Evolutionary conservation across 768 basidiomycete genomes (phyloP).

Genomic region (Hericium rajendrae): DNA sequence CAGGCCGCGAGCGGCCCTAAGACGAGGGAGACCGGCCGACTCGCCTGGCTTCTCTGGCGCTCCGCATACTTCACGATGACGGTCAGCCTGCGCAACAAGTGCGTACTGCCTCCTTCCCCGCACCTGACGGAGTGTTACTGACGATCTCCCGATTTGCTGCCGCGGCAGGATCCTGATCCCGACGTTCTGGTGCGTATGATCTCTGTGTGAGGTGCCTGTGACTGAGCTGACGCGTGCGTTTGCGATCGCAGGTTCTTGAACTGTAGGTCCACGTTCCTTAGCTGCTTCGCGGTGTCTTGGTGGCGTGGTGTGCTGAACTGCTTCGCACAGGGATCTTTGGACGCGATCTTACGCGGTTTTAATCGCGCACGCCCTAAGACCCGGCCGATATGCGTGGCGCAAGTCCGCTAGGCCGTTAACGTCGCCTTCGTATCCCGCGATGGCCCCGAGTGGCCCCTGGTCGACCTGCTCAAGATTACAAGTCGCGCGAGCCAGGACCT

Average conservation of each 20-base stretch:
- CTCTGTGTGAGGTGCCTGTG: conserved; percentile 2
- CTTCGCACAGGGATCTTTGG: conserved; percentile 56
- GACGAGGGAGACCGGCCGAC: conserved; percentile 51
- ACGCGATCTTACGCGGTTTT: conserved; percentile 64
- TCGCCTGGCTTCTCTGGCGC: conserved; percentile 76
- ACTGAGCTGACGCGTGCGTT: background rate
- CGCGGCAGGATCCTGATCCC: conserved; percentile 49
- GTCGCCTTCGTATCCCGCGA: too few species aligned
- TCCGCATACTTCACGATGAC: conserved; percentile 77
- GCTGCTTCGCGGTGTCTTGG: conserved; percentile 13
- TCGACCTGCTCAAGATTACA: too few species aligned
- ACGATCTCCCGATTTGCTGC: conserved; percentile 5
- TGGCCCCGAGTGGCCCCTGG: too few species aligned
- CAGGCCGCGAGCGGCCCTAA: conserved; percentile 32
- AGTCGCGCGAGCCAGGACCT: too few species aligned
- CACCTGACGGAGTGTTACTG: background rate
- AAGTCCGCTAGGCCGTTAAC: too few species aligned
- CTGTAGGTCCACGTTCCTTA: conserved; percentile 22
- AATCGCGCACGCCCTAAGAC: background rate
- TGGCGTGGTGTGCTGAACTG: background rate
- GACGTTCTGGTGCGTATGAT: conserved; percentile 46
- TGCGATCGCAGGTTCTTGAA: conserved; percentile 48
- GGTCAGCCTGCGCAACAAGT: conserved; percentile 64
- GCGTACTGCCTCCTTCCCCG: conserved; percentile 15
- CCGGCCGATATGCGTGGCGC: too few species aligned